A percentile compares a stretch with the other conserved stretches of the same genome.
Evolutionary conservation across 1,139 yeast species (phyloP).

Genomic region (Kluyveromyces sp.): DNA sequence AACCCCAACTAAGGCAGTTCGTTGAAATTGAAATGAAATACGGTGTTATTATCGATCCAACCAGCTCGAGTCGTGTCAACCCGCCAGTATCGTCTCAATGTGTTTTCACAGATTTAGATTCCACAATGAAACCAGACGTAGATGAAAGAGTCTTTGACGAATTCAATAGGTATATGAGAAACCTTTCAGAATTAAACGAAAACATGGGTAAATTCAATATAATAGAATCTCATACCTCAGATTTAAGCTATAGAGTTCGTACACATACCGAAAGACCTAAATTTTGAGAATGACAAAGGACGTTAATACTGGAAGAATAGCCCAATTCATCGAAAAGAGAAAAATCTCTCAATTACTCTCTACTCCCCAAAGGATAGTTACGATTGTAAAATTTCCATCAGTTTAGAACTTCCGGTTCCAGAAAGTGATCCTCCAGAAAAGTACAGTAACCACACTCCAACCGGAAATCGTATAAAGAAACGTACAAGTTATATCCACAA

Average conservation of each 20-base stretch:
- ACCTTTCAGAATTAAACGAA: slow-evolving; percentile 42
- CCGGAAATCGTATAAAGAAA: slow-evolving; percentile 52
- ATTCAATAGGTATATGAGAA: slow-evolving; percentile 49
- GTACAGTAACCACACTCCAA: slow-evolving; percentile 42
- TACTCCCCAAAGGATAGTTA: slow-evolving; percentile 71
- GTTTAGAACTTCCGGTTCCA: slow-evolving; percentile 60
- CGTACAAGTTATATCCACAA: slow-evolving; percentile 57
- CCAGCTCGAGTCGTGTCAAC: slow-evolving; percentile 49
- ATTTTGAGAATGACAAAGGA: slow-evolving; percentile 61
- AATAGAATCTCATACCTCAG: slow-evolving; percentile 33
- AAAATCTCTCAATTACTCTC: slow-evolving; percentile 64
- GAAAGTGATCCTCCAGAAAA: slow-evolving; percentile 49
- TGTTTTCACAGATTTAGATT: slow-evolving; percentile 47
- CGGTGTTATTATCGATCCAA: slow-evolving; percentile 61
- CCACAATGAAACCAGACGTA: slow-evolving; percentile 62
- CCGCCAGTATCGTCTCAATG: slow-evolving; percentile 75
- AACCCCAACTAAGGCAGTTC: slow-evolving; percentile 48
- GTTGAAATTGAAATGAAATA: slow-evolving; percentile 79
- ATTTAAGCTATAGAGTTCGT: slow-evolving; percentile 35
- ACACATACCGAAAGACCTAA: slow-evolving; percentile 42
- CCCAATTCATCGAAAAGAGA: slow-evolving; percentile 63
- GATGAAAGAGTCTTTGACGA: slow-evolving; percentile 61
- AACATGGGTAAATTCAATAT: slow-evolving; percentile 36
- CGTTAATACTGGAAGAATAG: slow-evolving; percentile 55
- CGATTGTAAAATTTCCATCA: slow-evolving; percentile 68